phyloP scores from a whole-genome alignment of 768 basidiomycete species.

The Porphyrellus cyaneotinctus region DNA sequence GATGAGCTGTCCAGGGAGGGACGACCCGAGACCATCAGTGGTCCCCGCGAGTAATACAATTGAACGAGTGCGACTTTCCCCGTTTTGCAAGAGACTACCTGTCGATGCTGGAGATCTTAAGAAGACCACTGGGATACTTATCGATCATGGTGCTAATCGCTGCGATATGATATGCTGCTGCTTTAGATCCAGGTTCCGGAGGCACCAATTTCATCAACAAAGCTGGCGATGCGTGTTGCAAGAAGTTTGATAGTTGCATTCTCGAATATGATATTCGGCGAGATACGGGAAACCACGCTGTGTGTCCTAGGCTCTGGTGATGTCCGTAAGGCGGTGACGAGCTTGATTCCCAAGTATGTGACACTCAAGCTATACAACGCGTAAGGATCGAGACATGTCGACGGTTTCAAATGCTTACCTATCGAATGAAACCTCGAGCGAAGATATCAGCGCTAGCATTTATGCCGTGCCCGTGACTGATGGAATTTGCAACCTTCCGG shows the following conservation, averaged over 20 bases:
- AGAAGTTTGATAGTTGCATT: constrained; percentile 34
- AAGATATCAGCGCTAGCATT: neutral
- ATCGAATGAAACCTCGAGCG: neutral
- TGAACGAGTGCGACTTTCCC: neutral
- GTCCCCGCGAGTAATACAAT: constrained; percentile 25
- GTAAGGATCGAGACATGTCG: neutral
- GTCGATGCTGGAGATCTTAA: neutral
- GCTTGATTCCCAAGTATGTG: constrained; percentile 15
- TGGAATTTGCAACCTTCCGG: neutral
- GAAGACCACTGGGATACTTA: neutral
- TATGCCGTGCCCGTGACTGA: neutral
- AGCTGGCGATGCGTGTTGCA: neutral
- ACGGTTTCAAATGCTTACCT: neutral
- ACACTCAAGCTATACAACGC: constrained; percentile 17
- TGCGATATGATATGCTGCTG: neutral
- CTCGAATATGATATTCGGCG: constrained; percentile 31
- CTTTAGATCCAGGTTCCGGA: neutral
- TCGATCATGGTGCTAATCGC: constrained; percentile 21
- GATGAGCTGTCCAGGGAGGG: neutral
- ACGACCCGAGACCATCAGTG: neutral
- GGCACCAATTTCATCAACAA: neutral
- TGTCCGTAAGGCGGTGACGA: constrained; percentile 15
- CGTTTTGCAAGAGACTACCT: neutral
- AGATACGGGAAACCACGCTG: constrained; percentile 6
- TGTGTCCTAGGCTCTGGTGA: constrained; percentile 9